Evolutionary conservation across 1,284 basidiomycete genomes (phyloP).

Genomic region (Ceratobasidium papillatum): DNA sequence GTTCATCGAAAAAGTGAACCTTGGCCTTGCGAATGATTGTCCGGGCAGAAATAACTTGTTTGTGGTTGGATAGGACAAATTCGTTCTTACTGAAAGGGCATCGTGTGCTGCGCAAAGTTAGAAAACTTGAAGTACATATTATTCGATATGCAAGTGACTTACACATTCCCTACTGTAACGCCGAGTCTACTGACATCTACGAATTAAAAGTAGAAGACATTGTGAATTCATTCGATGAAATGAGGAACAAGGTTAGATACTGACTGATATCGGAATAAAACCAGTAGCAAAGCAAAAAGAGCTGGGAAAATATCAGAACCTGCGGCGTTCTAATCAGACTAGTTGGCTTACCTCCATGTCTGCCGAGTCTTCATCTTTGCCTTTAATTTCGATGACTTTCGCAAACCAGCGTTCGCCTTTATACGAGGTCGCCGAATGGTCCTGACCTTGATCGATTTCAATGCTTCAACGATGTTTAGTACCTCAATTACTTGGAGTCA

Average conservation of each 20-base stretch:
- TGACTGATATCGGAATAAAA: constrained; percentile 16
- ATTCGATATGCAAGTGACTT: background rate
- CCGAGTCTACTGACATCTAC: background rate
- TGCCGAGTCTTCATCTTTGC: background rate
- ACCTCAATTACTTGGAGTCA: no score
- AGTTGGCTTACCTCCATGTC: background rate
- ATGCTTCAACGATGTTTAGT: background rate
- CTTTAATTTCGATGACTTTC: constrained; percentile 17
- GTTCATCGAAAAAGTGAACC: constrained; percentile 22
- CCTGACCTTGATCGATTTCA: constrained; percentile 3
- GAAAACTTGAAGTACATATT: background rate
- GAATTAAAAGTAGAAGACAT: background rate
- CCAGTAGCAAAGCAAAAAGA: constrained; percentile 7
- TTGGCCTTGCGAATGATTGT: background rate
- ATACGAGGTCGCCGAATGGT: constrained; percentile 1
- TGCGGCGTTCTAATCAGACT: background rate
- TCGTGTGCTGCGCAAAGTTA: background rate
- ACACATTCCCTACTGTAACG: background rate
- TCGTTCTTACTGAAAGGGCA: constrained; percentile 20
- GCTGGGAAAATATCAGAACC: background rate
- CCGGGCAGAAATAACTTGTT: background rate
- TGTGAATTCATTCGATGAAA: background rate
- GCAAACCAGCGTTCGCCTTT: constrained; percentile 14
- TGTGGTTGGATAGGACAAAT: constrained; percentile 7
- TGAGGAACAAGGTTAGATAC: background rate